Evolutionary conservation across 1,139 yeast species (phyloP).

Genomic region (Scheffersomyces quercinus): DNA sequence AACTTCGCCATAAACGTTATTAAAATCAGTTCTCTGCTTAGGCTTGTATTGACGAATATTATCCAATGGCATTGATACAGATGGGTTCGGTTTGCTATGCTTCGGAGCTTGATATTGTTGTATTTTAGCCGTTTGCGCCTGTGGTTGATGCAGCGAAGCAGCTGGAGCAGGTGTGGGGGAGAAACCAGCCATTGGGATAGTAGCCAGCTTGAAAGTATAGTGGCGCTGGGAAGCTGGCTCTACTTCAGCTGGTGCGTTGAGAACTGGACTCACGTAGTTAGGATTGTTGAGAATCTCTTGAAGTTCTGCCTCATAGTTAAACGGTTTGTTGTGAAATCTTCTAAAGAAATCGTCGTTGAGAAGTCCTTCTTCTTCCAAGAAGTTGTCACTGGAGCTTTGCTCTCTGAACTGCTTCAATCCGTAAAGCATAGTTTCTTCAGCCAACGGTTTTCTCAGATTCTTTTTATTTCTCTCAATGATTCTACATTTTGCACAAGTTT

Average conservation of each 20-base stretch:
- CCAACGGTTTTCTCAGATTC: conserved; percentile 47
- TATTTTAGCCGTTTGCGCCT: conserved; percentile 4
- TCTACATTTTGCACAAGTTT: conserved; percentile 62
- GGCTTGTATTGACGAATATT: not conserved
- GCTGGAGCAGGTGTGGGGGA: conserved; percentile 7
- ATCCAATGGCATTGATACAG: not conserved
- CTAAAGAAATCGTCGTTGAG: conserved; percentile 17
- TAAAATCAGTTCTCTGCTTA: not conserved
- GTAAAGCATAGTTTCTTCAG: conserved; percentile 50
- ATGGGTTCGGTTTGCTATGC: not conserved
- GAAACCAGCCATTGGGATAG: conserved; percentile 6
- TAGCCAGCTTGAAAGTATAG: conserved; percentile 2
- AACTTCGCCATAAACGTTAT: not conserved
- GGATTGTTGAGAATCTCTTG: conserved; percentile 15
- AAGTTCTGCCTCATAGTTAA: conserved; percentile 17
- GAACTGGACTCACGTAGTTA: conserved; percentile 13
- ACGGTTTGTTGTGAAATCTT: conserved; percentile 16
- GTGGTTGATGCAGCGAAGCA: conserved; percentile 9
- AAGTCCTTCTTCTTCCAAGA: conserved; percentile 40
- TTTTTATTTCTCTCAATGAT: conserved; percentile 54
- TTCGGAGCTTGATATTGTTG: conserved; percentile 10
- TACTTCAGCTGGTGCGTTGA: conserved; percentile 1
- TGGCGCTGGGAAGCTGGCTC: conserved; percentile 3
- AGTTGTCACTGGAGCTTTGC: conserved; percentile 39
- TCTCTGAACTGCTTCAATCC: conserved; percentile 51